Base-by-base conservation (phyloP, 192 early-diverging fungal genomes). In the Backusella sp. region DNA sequence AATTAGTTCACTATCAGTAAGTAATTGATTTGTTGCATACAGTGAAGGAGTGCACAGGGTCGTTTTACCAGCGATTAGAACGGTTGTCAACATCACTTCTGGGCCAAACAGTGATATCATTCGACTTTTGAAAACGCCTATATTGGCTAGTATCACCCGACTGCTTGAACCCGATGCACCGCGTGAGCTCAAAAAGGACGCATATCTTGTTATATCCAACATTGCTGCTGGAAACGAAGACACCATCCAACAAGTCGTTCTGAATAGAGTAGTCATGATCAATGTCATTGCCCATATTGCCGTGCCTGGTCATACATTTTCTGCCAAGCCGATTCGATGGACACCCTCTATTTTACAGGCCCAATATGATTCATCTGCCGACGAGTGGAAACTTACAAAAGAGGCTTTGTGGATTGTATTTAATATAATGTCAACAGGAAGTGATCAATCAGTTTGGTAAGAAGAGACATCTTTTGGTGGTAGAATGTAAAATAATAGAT, bases 381-480 rank as follows among this genome's bases (percentile, higher is more conserved):
- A 79, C 32, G 82, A 83, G 44, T 83, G 82, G 82, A 83, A 79
- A 37, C 67, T 83, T 11, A 79, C 78, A 7, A 68, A 36, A 11
- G 82, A 83, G 36, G 73, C 82, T 1, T 32, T 79, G 4, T 79
- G 74, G 75, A 77, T 75, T 35, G 34, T 79, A 23, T 73, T 71
- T 46, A 83, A 83, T 68, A 21, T 83, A 4, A 75, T 78, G 6
- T 76, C 69, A 37, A 36, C 73, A 12, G 82, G 75, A 17, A 73
- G 44, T n/a, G 52, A 66, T 59, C 36, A 76, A 11, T 68, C 42
- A 37, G 65, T 83, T 42, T 42, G 72, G 82, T 83, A 79, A 65
- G 70, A 65, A n/a, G 7, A 23, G 12, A 28, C 9, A 26, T 56
- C 0, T 39, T 3, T 39, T 6, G 11, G 3, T 49, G 34, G 30